Base-by-base conservation (phyloP, 768 basidiomycete genomes). In the Mycena rosella region DNA sequence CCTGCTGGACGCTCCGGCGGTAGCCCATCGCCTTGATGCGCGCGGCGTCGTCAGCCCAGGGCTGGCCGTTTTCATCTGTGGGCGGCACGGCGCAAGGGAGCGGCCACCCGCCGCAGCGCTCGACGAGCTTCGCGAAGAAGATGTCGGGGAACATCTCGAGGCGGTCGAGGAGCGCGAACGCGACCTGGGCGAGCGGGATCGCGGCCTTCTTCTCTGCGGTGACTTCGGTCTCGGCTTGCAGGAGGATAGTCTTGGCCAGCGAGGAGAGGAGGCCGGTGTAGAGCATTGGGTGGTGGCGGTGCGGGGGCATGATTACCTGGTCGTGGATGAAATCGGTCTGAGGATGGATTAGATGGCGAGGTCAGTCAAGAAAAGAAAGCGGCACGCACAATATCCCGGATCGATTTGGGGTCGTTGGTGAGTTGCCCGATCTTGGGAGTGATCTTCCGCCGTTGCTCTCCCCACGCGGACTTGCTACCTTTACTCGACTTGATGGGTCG, bases 221-320 rank as follows among this genome's bases (percentile, higher is more conserved):
- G 11, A 97, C 94, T 78, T 99, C 97, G 0, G 91, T 92, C 81
- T 98, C 96, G 20, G 96, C 96, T 81, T 98, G 97, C 36, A 93
- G 85, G 48, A 98, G 85, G 67, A 99, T 90, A 20, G 89, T 83
- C 76, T 99, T 98, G 52, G 95, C 84, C 44, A 98, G 87, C n/a
- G 96, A 92, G 24, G 94, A 96, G 49, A 96, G 87, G 24, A 92
- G 85, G 55, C 95, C 93, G 52, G 84, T 77, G 76, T 96, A 96
- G 59, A 93, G 80, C n/a, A 76, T 70, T 29, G 75, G 75, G 27
- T 78, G 72, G 55, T 79, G 82, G 24, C 76, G 72, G 30, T 63
- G 66, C 20, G 54, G 68, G 27, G 69, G 63, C 55, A 63, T 61
- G 26, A 70, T 68, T 18, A 77, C 67, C 48, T 68, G 72, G 27